These are phyloP conservation scores for Mariannaea elegans DNA, from an alignment of 2,329 filamentous ascomycete genomes.

Conservation along the genomic window DNA sequence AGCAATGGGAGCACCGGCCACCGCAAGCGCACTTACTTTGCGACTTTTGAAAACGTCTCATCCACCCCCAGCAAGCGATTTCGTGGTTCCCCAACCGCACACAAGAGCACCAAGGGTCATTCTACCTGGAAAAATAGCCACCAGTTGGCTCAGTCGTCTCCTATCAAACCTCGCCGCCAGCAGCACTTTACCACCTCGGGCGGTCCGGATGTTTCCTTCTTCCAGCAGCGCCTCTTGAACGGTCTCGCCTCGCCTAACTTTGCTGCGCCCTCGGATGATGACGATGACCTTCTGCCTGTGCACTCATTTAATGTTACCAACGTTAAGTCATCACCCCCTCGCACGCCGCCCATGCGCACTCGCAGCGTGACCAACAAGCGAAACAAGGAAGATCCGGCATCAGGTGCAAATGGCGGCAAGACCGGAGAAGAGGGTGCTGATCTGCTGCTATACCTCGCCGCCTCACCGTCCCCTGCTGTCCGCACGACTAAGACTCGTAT, in stretches of 20 bases:
- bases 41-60: slow-evolving; percentile 63
- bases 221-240: slow-evolving; percentile 74
- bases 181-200: slow-evolving; percentile 77
- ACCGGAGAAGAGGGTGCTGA: slow-evolving; percentile 82
- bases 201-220: slow-evolving; percentile 80
- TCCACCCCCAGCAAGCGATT: slow-evolving; percentile 75
- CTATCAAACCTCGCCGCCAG: slow-evolving; percentile 79
- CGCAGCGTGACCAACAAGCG: slow-evolving; percentile 57
- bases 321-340: slow-evolving; percentile 81
- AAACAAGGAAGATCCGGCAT: slow-evolving; percentile 56
- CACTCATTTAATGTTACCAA: slow-evolving; percentile 75
- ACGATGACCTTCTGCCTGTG: slow-evolving; percentile 81
- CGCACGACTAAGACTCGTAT: slow-evolving; percentile 58
- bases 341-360: slow-evolving; percentile 77
- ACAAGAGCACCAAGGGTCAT: slow-evolving; percentile 65
- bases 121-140: slow-evolving; percentile 80
- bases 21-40: slow-evolving; percentile 70
- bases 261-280: slow-evolving; percentile 76
- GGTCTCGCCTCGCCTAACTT: slow-evolving; percentile 68
- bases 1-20: slow-evolving; percentile 73
- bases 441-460: slow-evolving; percentile 83
- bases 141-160: slow-evolving; percentile 85
- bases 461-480: slow-evolving; percentile 87
- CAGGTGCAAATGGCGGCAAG: slow-evolving; percentile 59
- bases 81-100: slow-evolving; percentile 67